Base-by-base conservation (phyloP, 2,329 filamentous ascomycete species). In the Periconia sp. region DNA sequence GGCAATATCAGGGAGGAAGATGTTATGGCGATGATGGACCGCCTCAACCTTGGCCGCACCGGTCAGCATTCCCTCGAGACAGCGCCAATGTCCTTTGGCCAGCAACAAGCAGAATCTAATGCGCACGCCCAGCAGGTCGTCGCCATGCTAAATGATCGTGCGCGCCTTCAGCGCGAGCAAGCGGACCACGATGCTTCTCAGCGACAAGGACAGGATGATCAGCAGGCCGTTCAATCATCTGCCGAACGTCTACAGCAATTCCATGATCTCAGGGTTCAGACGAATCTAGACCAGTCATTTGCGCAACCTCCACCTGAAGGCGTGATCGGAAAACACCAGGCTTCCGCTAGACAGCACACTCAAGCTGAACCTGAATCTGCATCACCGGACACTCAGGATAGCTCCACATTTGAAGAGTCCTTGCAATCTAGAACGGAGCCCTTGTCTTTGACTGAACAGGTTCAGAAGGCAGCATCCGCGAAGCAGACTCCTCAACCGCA, bases 241-340 rank as follows among this genome's bases (percentile, higher is more conserved):
- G 78, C 79, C 48, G 88, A 89, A 33, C 85, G 92, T 32, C 78
- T 96, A 15, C 83, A 88, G 54, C 87, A 96, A 63, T 96, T 96
- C 65, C 84, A 95, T 57, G 82, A 87, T 21, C 73, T 94, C 36
- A 82, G 88, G 56, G 81, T 86, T n/a, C 82, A 88, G 61, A 82
- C 86, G 46, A 89, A 92, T 44, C 76, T 79, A 7, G 73, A 76
- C 24, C 68, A 74, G 40, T 36, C 51, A 8, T 51, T 52, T 7
- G 54, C 36, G 8, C 45, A 43, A 3, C 47, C 61, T 18, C 66
- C 63, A 21, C 51, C 65, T 19, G 68, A 70, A 49, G 68, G 69
- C 19, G 56, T 68, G n/a, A 69, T 68, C 32, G 65, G 64, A 38
- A 69, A 69, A 36, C 64, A 60, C 11, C 26, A 47, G 19, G 37